These are phyloP conservation scores for Senecio squalidus DNA, from an alignment of 140 eudicot species.

Conservation along the genomic window DNA sequence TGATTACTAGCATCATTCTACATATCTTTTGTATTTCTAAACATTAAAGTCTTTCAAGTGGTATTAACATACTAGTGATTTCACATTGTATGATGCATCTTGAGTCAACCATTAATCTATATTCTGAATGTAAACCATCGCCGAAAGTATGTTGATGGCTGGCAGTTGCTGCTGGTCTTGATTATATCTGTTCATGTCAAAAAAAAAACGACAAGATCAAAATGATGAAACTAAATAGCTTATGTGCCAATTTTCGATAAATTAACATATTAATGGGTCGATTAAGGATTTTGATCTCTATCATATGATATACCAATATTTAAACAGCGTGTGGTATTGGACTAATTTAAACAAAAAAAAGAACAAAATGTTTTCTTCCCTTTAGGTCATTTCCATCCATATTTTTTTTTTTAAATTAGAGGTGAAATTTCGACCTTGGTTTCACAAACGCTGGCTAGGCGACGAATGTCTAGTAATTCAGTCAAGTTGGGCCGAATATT, in stretches of 20 bases:
- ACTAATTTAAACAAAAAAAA: no score
- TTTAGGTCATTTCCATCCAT: no score
- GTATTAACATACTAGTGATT: slow-evolving; percentile 3
- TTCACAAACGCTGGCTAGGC: no score
- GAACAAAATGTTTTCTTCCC: no score
- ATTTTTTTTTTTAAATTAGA: no score
- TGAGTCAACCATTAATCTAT: slow-evolving; percentile 9
- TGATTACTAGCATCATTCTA: slow-evolving; percentile 8
- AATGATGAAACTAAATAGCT: not conserved
- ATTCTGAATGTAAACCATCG: not conserved
- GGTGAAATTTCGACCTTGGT: no score
- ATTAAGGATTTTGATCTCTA: no score
- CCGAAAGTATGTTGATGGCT: not conserved
- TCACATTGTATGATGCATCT: slow-evolving; percentile 1
- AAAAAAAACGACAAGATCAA: not conserved
- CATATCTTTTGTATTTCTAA: slow-evolving; percentile 12
- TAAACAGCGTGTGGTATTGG: no score
- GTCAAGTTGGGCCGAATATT: no score
- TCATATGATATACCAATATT: no score
- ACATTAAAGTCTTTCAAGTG: not conserved
- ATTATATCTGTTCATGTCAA: not conserved
- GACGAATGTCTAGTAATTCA: no score
- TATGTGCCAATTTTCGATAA: not conserved
- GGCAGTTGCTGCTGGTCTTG: slow-evolving; percentile 7
- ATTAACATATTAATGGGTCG: no score